phyloP scores from a whole-genome alignment of 805 yeast species.

The Yarrowia yakushimensis region DNA sequence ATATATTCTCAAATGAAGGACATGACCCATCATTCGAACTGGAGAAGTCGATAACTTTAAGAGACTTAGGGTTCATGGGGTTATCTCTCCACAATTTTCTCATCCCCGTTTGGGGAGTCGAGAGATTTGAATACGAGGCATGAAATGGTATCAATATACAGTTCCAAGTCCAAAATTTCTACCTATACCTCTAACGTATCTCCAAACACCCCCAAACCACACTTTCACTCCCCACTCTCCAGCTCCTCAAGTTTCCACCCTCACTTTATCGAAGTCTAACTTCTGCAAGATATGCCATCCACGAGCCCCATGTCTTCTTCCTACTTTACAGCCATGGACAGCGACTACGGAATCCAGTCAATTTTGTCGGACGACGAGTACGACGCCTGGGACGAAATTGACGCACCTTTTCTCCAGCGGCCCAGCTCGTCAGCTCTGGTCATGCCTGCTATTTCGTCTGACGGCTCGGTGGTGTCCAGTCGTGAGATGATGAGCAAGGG shows the following conservation, averaged over 20 bases:
- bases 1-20: too few relatives aligned
- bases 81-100: too few relatives aligned
- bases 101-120: too few relatives aligned
- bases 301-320: background rate
- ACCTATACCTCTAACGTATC: background rate
- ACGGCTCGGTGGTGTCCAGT: background rate
- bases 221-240: too few relatives aligned
- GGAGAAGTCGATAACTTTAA: too few relatives aligned
- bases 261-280: background rate
- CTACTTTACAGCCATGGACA: background rate
- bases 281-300: background rate
- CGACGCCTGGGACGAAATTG: constrained; percentile 2
- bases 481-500: background rate
- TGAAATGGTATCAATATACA: too few relatives aligned
- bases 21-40: too few relatives aligned
- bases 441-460: background rate
- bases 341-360: constrained; percentile 15
- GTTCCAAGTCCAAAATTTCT: background rate
- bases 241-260: background rate
- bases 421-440: background rate
- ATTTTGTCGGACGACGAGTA: constrained; percentile 17
- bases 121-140: too few relatives aligned
- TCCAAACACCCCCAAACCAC: background rate
- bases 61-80: too few relatives aligned
- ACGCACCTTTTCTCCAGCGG: constrained; percentile 4